Conservation (phyloP, 2,329 filamentous ascomycete genomes). For the Ophiostoma australiae region DNA sequence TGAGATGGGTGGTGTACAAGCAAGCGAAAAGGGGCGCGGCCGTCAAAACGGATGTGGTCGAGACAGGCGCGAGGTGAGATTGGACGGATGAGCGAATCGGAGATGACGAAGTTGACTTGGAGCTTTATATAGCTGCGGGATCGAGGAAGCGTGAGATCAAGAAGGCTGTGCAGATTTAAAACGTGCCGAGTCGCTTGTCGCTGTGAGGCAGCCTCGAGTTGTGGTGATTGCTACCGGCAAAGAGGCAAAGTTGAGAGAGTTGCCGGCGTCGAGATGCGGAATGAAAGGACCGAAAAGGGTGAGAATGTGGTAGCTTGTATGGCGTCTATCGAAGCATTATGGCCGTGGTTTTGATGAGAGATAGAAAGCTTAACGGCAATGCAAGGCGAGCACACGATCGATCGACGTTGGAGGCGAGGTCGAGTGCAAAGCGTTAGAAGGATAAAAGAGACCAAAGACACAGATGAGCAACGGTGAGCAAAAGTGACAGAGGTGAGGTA, state of each 20-base stretch:
- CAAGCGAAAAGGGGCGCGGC: background rate
- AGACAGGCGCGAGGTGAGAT: constrained; percentile 13
- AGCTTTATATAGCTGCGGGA: background rate
- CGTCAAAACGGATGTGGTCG: background rate
- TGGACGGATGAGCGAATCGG: constrained; percentile 1
- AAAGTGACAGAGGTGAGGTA: constrained; percentile 4
- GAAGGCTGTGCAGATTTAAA: constrained; percentile 3
- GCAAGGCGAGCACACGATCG: background rate
- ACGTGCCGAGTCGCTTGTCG: background rate
- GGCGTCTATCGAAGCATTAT: background rate
- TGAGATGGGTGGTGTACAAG: background rate
- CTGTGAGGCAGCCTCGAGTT: background rate
- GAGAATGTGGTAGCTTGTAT: background rate
- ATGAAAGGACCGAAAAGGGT: background rate
- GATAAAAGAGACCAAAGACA: background rate
- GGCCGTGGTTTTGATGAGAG: background rate
- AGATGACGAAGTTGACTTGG: background rate
- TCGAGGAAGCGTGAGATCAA: background rate
- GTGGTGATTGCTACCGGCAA: background rate
- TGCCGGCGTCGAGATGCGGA: background rate
- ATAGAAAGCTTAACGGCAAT: background rate
- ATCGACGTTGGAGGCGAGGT: background rate
- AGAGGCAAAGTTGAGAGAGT: background rate
- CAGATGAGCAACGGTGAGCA: no score
- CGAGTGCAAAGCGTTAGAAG: background rate